A percentile compares a stretch with the other conserved stretches of the same genome.
These are phyloP conservation scores for Mortierella sp. DNA, from an alignment of 371 early-diverging fungal genomes.

Conservation along the genomic window DNA sequence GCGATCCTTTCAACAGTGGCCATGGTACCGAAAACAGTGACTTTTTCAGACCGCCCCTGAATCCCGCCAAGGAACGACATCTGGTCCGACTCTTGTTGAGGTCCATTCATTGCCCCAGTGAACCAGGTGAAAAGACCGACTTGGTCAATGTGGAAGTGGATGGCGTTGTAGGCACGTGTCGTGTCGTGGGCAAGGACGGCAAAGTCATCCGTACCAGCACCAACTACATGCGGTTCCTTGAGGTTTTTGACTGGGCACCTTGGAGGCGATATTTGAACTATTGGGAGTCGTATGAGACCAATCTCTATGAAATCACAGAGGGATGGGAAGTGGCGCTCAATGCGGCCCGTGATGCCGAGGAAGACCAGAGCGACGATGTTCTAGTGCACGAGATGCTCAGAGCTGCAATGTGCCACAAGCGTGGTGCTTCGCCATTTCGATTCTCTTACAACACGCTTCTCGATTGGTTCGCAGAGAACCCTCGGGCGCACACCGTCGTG, in stretches of 20 bases:
- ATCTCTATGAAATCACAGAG: too few species aligned
- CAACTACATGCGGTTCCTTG: constrained; percentile 25
- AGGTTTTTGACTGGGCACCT: constrained; percentile 30
- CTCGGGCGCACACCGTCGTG: constrained; percentile 10
- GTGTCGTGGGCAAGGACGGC: constrained; percentile 1
- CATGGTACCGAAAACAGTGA: not conserved
- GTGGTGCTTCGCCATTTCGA: constrained; percentile 1
- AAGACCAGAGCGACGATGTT: too few species aligned
- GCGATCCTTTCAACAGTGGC: constrained; percentile 17
- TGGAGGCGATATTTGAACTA: constrained; percentile 24
- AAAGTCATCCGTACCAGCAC: constrained; percentile 11
- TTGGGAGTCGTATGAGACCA: constrained; percentile 2
- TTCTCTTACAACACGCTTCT: constrained; percentile 22
- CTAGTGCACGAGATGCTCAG: too few species aligned
- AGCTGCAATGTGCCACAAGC: not conserved
- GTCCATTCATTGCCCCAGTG: constrained; percentile 22
- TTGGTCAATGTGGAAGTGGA: constrained; percentile 9
- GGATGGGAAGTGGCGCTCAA: too few species aligned
- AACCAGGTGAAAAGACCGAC: constrained; percentile 14
- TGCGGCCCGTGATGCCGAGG: too few species aligned
- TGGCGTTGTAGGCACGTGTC: not conserved
- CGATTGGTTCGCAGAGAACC: constrained; percentile 27
- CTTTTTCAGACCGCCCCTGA: not conserved
- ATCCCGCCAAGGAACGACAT: constrained; percentile 9
- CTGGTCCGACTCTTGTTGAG: constrained; percentile 17